phyloP scores from a whole-genome alignment of 306 rosid species.

The Gillenia trifoliata region DNA sequence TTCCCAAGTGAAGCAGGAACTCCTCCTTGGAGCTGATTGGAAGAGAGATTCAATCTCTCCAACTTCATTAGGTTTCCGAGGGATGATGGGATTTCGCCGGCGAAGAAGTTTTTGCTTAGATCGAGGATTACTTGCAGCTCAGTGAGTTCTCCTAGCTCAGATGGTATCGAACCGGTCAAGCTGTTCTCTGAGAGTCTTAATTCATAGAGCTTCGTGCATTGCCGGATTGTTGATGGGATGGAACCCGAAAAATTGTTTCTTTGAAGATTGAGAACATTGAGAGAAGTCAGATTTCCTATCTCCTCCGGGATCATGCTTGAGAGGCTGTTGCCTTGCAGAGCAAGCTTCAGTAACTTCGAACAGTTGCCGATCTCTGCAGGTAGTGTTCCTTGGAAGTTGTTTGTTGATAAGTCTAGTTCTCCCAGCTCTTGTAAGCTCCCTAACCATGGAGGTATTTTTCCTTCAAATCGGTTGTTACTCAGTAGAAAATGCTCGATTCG shows the following conservation, averaged over 20 bases:
- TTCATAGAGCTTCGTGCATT: slow-evolving; percentile 67
- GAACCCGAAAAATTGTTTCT: slow-evolving; percentile 62
- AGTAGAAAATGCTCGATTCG: slow-evolving; percentile 70
- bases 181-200: slow-evolving; percentile 75
- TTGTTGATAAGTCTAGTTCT: slow-evolving; percentile 81
- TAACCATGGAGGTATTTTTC: slow-evolving; percentile 60
- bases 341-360: slow-evolving; percentile 69
- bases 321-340: slow-evolving; percentile 69
- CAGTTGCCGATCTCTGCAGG: slow-evolving; percentile 76
- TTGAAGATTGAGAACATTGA: slow-evolving; percentile 72
- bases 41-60: slow-evolving; percentile 78
- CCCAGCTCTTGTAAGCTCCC: slow-evolving; percentile 68
- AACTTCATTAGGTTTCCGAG: slow-evolving; percentile 73
- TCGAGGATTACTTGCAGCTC: slow-evolving; percentile 85
- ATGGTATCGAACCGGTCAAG: slow-evolving; percentile 58
- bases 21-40: slow-evolving; percentile 62
- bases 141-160: slow-evolving; percentile 56
- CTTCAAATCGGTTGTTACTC: slow-evolving; percentile 53
- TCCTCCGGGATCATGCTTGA: slow-evolving; percentile 70
- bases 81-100: slow-evolving; percentile 70
- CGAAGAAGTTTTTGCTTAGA: slow-evolving; percentile 57
- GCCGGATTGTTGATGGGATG: slow-evolving; percentile 62
- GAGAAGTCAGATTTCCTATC: slow-evolving; percentile 78
- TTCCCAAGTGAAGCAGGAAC: slow-evolving; percentile 62
- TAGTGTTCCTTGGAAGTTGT: slow-evolving; percentile 54